These are phyloP conservation scores for Schwanniomyces yamadae DNA, from an alignment of 805 yeast species.

Conservation along the genomic window DNA sequence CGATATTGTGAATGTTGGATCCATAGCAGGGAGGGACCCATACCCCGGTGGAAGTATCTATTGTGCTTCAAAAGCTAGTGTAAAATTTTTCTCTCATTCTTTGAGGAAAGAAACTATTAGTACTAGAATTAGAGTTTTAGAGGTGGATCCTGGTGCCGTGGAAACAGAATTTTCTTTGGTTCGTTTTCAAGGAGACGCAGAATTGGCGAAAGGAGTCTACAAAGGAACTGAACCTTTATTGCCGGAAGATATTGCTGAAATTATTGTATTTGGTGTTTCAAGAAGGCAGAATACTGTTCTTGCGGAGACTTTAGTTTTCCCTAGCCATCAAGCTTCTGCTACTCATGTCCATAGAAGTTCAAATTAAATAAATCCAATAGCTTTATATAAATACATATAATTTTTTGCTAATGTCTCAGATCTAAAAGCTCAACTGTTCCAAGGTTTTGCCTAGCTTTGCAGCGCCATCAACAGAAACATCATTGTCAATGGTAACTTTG, in stretches of 20 bases:
- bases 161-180: conserved; percentile 39
- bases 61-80: conserved; percentile 41
- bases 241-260: conserved; percentile 39
- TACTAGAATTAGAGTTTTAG: conserved; percentile 37
- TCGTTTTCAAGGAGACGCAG: conserved; percentile 32
- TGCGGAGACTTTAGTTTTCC: conserved; percentile 39
- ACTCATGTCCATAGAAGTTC: conserved; percentile 20
- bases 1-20: conserved; percentile 37
- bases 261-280: conserved; percentile 35
- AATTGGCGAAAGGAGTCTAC: conserved; percentile 32
- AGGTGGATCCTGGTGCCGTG: conserved; percentile 43
- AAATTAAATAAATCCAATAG: conserved; percentile 3
- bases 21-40: conserved; percentile 38
- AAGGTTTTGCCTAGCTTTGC: conserved; percentile 60
- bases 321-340: conserved; percentile 38
- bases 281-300: conserved; percentile 36
- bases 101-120: conserved; percentile 38
- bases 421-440: conserved; percentile 61
- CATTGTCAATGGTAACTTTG: conserved; percentile 54
- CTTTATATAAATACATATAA: background rate
- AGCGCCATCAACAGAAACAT: conserved; percentile 56
- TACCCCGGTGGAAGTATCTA: conserved; percentile 40
- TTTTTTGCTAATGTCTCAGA: background rate
- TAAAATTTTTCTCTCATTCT: conserved; percentile 30
- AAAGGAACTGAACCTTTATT: conserved; percentile 34